Conservation (phyloP, 768 basidiomycete genomes). For the Lactarius trivialis region DNA sequence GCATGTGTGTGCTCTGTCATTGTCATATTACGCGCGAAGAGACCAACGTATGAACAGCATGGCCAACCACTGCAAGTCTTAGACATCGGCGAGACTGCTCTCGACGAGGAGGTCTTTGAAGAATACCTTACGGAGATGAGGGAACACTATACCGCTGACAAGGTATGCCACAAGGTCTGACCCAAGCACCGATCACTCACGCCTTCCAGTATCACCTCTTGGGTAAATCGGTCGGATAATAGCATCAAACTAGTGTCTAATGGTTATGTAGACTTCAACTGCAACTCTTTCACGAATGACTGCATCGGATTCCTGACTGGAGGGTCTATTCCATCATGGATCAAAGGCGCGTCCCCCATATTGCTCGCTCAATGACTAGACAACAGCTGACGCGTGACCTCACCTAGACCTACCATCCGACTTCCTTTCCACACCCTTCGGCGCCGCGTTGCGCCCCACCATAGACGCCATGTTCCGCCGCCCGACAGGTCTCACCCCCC, state of each 20-base stretch:
- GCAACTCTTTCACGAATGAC: slow-evolving; percentile 92
- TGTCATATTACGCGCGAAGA: not conserved
- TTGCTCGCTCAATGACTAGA: not conserved
- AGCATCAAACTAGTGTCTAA: not conserved
- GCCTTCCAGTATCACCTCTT: slow-evolving; percentile 69
- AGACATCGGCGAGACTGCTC: slow-evolving; percentile 69
- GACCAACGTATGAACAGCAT: slow-evolving; percentile 40
- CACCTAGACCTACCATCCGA: slow-evolving; percentile 65
- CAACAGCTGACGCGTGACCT: not conserved
- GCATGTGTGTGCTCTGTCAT: slow-evolving; percentile 48
- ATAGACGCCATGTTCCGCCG: slow-evolving; percentile 86
- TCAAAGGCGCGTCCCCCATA: slow-evolving; percentile 55
- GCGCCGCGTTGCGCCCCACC: slow-evolving; percentile 76
- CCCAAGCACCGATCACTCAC: slow-evolving; percentile 4
- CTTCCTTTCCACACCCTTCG: slow-evolving; percentile 86
- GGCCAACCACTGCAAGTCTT: slow-evolving; percentile 64
- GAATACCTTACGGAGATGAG: slow-evolving; percentile 77
- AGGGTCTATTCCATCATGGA: slow-evolving; percentile 69
- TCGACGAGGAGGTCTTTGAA: slow-evolving; percentile 80
- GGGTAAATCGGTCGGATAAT: slow-evolving; percentile 39
- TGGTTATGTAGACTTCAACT: slow-evolving; percentile 68
- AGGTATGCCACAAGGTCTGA: slow-evolving; percentile 41
- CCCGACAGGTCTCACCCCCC: slow-evolving; percentile 38
- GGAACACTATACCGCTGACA: slow-evolving; percentile 82
- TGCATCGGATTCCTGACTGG: slow-evolving; percentile 84